phyloP scores from a whole-genome alignment of 2,329 filamentous ascomycete species.

The Stachybotrys chartarum region DNA sequence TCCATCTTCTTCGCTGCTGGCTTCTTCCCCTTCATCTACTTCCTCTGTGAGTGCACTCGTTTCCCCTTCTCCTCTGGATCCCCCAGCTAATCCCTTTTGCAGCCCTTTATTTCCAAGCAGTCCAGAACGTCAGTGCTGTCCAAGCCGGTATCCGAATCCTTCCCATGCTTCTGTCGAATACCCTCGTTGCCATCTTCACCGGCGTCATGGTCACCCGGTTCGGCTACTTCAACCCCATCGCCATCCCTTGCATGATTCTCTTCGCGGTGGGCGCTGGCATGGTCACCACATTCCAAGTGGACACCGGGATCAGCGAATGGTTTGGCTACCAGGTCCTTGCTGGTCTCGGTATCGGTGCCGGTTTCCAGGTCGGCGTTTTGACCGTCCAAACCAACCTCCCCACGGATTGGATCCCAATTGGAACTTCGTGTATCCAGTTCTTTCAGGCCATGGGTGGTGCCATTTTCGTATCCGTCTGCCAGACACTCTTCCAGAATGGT shows the following conservation, averaged over 20 bases:
- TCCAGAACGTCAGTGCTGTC: conserved; percentile 44
- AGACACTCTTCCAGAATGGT: conserved; percentile 61
- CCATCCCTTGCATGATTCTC: conserved; percentile 33
- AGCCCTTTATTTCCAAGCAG: conserved; percentile 48
- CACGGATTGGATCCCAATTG: conserved; percentile 40
- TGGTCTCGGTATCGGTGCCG: conserved; percentile 44
- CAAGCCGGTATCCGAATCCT: conserved; percentile 48
- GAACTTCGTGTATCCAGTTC: conserved; percentile 47
- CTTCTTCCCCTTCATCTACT: conserved; percentile 48
- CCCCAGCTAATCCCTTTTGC: conserved; percentile 5
- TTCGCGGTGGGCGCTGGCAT: conserved; percentile 43
- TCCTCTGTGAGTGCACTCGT: conserved; percentile 32
- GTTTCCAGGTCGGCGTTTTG: conserved; percentile 40
- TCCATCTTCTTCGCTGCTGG: conserved; percentile 40
- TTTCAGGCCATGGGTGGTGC: conserved; percentile 61
- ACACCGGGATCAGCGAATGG: conserved; percentile 42
- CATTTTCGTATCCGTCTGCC: conserved; percentile 56
- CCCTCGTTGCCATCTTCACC: conserved; percentile 37
- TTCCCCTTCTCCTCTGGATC: background rate
- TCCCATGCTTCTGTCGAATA: conserved; percentile 43
- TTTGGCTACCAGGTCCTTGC: conserved; percentile 51
- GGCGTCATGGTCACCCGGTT: conserved; percentile 33
- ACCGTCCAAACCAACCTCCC: conserved; percentile 46
- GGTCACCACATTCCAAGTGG: conserved; percentile 42
- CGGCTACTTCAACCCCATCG: conserved; percentile 33